Base-by-base conservation (phyloP, 2,329 filamentous ascomycete genomes). In the Claviceps purpurea region DNA sequence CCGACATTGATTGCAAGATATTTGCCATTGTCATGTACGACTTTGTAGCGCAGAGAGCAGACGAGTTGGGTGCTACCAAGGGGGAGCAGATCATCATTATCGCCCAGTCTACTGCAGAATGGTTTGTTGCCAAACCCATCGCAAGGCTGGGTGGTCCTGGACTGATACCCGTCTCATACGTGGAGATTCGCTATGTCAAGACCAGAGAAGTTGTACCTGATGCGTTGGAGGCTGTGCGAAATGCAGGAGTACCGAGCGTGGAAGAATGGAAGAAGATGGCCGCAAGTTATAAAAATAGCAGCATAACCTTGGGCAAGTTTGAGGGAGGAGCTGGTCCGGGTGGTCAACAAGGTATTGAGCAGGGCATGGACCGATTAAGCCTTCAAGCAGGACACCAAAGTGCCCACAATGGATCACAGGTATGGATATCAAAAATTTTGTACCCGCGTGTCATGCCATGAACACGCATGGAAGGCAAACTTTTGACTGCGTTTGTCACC, bases 211-310 rank as follows among this genome's bases (percentile, higher is more conserved):
- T 90, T 0, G 89, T 96, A 1, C 68, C 78, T 18, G 89, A 97
- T 66, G 82, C 91, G 0, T 76, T 87, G 26, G 90, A 90, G 34
- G 91, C 93, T 1, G 88, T 98, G 52, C 81, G 82, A 60, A 83
- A 84, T 60, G 93, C 93, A 1, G 90, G 91, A 20, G 90, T 98
- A 7, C 93, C 93, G 13, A 85, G 84, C 62, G 93, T 98, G 3
- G 93, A 98, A 65, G 93, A 98, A 62, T 98, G 93, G 93, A 98
- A 98, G 74, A 95, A 94, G 71, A 96, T 96, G 89, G 90, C 93
- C 0, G 91, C 91, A 52, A 91, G 96, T 57, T 98, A 98, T 71
- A 98, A 98, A 74, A 96, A 97, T 66, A 95, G 90, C 67, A 97
- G 93, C 70, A 97, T 98, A 64, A 91, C 90, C 0, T 73, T 98